phyloP scores from a whole-genome alignment of 768 basidiomycete species.

The Russula griseocarnosa region DNA sequence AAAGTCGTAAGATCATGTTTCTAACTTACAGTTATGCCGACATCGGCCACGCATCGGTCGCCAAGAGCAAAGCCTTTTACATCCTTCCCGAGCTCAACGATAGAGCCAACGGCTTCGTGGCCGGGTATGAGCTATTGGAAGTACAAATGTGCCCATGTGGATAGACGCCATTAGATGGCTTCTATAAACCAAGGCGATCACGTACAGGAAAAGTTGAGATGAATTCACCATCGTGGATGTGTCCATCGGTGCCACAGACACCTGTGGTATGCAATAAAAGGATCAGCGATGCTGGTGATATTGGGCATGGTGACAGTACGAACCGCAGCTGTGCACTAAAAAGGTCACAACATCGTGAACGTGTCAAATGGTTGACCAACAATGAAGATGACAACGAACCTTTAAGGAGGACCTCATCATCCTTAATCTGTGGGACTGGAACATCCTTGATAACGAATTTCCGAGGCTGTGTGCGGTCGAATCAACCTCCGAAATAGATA shows the following conservation, averaged over 20 bases:
- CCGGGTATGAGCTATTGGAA: conserved; percentile 58
- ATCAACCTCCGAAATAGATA: conserved; percentile 23
- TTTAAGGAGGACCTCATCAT: conserved; percentile 74
- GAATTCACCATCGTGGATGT: conserved; percentile 61
- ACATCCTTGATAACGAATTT: conserved; percentile 66
- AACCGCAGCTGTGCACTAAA: conserved; percentile 33
- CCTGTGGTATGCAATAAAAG: conserved; percentile 35
- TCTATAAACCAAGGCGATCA: conserved; percentile 11
- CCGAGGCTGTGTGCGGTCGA: conserved; percentile 45
- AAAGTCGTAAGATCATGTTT: not conserved
- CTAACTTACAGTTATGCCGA: conserved; percentile 57
- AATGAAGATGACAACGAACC: conserved; percentile 37
- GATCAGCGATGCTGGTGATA: conserved; percentile 5
- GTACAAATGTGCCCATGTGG: not conserved
- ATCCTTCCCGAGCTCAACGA: conserved; percentile 73
- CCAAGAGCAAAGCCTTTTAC: conserved; percentile 73
- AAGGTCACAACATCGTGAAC: not conserved
- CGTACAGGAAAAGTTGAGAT: conserved; percentile 65
- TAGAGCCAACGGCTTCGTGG: conserved; percentile 68
- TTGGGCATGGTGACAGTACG: not conserved
- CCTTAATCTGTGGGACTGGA: conserved; percentile 58
- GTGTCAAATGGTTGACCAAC: not conserved
- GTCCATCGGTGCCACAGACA: conserved; percentile 69
- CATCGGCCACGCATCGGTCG: conserved; percentile 83
- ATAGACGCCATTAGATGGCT: too few relatives aligned